These are phyloP conservation scores for Sanguinoderma infundibulare DNA, from an alignment of 1,284 basidiomycete genomes.

Conservation along the genomic window DNA sequence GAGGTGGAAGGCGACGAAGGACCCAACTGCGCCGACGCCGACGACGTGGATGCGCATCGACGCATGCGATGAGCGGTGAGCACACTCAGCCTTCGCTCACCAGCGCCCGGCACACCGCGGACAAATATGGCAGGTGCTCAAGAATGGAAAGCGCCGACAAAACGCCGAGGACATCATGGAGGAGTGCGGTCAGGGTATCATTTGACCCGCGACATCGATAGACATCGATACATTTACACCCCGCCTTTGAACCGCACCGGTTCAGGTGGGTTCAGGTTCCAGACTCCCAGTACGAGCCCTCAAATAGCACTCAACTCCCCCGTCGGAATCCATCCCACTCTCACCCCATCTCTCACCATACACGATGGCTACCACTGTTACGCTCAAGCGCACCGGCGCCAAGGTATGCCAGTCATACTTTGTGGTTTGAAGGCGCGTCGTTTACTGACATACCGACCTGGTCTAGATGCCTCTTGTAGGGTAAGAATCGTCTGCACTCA, in stretches of 20 bases:
- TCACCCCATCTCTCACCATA: slow-evolving; percentile 11
- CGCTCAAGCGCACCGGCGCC: slow-evolving; percentile 61
- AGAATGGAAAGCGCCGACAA: slow-evolving; percentile 16
- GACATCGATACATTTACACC: slow-evolving; percentile 16
- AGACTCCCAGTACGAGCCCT: slow-evolving; percentile 2
- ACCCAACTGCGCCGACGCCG: slow-evolving; percentile 76
- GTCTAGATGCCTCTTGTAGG: slow-evolving; percentile 64
- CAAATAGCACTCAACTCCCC: slow-evolving; percentile 16
- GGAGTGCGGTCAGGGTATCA: no score
- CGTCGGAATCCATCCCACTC: slow-evolving; percentile 11
- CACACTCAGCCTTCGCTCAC: no score
- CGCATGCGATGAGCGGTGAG: no score
- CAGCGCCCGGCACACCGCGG: not conserved
- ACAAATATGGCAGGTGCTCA: slow-evolving; percentile 12
- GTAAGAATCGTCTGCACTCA: slow-evolving; percentile 39
- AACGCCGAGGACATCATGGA: slow-evolving; percentile 8
- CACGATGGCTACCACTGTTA: slow-evolving; percentile 52
- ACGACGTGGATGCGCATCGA: slow-evolving; percentile 76
- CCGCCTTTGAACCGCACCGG: slow-evolving; percentile 22
- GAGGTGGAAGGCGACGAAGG: slow-evolving; percentile 80
- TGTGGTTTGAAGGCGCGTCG: slow-evolving; percentile 10
- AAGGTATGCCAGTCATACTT: slow-evolving; percentile 45
- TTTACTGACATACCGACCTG: not conserved
- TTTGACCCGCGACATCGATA: slow-evolving; percentile 19
- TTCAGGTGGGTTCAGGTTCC: no score